phyloP scores from a whole-genome alignment of 495 filamentous ascomycete genomes.

The Xylaria nigripes region DNA sequence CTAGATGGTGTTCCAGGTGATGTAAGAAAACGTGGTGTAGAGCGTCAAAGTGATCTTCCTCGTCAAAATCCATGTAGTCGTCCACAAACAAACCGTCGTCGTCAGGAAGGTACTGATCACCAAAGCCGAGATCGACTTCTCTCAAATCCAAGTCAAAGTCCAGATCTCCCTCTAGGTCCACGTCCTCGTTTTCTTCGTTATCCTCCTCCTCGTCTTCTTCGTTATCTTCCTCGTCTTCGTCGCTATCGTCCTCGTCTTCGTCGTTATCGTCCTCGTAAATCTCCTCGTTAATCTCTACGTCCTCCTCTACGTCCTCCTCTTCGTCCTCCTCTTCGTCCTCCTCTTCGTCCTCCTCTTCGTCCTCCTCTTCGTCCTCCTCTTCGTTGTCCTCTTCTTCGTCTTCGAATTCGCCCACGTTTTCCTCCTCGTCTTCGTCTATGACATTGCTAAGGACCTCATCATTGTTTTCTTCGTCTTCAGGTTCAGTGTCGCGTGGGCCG shows the following conservation, averaged over 20 bases:
- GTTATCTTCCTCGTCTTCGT: background rate
- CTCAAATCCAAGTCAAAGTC: conserved; percentile 5
- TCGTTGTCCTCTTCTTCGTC: background rate
- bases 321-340: background rate
- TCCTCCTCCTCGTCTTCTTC: background rate
- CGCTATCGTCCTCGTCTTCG: background rate
- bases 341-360: background rate
- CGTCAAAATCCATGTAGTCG: background rate
- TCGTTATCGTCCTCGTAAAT: background rate
- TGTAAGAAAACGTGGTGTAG: conserved; percentile 3
- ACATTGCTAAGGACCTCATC: background rate
- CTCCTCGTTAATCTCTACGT: background rate
- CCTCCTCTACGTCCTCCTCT: background rate
- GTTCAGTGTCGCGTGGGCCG: background rate
- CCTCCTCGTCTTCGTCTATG: background rate
- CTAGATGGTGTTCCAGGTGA: conserved; percentile 1
- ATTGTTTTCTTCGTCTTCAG: background rate
- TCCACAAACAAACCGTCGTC: background rate
- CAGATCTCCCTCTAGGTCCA: background rate
- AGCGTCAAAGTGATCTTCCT: conserved; percentile 1
- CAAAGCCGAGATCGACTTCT: background rate
- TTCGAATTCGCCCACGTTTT: background rate
- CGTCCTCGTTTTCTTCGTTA: background rate
- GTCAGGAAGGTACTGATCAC: background rate
- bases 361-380: background rate